A percentile compares a stretch with the other conserved stretches of the same genome.
phyloP scores from a whole-genome alignment of 2,329 filamentous ascomycete species.

The Ceratocystis huliohia region DNA sequence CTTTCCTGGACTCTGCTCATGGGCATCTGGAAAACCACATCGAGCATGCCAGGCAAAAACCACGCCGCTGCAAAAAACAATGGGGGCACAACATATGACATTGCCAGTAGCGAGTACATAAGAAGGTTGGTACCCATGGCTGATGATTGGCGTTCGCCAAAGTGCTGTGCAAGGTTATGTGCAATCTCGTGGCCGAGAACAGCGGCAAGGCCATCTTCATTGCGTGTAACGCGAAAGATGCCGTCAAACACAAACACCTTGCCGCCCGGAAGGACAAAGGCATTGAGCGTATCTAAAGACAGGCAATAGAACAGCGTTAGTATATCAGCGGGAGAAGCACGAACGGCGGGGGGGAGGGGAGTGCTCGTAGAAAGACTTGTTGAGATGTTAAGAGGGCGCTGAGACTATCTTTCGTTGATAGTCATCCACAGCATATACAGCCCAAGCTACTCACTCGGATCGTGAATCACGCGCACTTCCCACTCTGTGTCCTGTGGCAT shows the following conservation, averaged over 20 bases:
- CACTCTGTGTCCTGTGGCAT: conserved; percentile 43
- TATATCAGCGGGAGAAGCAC: conserved; percentile 3
- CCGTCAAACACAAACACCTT: conserved; percentile 72
- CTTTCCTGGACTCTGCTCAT: conserved; percentile 60
- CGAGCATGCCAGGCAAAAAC: conserved; percentile 39
- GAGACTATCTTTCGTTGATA: too few relatives aligned
- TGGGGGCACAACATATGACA: conserved; percentile 35
- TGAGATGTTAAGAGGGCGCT: too few relatives aligned
- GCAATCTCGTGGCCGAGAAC: conserved; percentile 72
- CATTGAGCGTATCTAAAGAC: conserved; percentile 45
- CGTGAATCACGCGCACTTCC: conserved; percentile 66
- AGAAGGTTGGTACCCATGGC: conserved; percentile 41
- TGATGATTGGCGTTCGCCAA: conserved; percentile 49
- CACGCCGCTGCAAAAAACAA: conserved; percentile 32
- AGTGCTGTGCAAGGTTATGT: conserved; percentile 58
- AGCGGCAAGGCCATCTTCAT: conserved; percentile 57
- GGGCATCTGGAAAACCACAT: conserved; percentile 53
- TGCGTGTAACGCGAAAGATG: conserved; percentile 52
- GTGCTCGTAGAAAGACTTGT: too few relatives aligned
- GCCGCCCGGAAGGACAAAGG: conserved; percentile 65
- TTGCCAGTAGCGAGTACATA: conserved; percentile 37
- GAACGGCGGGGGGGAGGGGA: neutral
- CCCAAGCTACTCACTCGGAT: conserved; percentile 32
- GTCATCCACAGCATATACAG: neutral
- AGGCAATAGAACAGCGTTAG: neutral